Evolutionary conservation across 495 filamentous ascomycete genomes (phyloP).

Genomic region (Penicillium tannophilum): DNA sequence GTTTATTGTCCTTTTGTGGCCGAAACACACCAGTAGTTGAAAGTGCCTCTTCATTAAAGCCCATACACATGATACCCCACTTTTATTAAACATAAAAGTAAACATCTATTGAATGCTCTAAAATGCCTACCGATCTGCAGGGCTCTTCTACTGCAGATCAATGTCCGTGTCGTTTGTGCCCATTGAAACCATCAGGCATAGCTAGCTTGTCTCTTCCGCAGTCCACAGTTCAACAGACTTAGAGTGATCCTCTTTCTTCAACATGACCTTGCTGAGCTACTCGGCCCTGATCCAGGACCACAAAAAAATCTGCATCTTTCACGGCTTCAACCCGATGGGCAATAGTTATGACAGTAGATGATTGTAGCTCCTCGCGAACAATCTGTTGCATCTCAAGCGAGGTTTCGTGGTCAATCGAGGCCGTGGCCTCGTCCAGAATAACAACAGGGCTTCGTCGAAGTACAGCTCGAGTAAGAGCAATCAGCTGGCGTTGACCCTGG

Average conservation of each 20-base stretch:
- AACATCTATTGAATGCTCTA: no score
- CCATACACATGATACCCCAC: no score
- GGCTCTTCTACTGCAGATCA: no score
- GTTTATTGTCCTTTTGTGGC: no score
- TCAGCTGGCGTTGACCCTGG: conserved; percentile 64
- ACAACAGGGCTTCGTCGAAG: conserved; percentile 60
- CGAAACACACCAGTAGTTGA: no score
- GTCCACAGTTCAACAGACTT: no score
- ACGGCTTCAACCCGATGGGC: conserved; percentile 83
- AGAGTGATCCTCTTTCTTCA: neutral
- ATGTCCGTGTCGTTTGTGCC: no score
- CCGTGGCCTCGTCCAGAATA: conserved; percentile 82
- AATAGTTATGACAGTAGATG: conserved; percentile 85
- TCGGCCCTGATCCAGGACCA: conserved; percentile 68
- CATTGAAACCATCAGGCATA: no score
- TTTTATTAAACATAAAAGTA: no score
- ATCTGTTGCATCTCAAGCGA: conserved; percentile 77
- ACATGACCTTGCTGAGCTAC: conserved; percentile 44
- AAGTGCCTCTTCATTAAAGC: no score
- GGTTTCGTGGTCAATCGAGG: conserved; percentile 77
- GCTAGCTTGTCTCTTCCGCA: no score
- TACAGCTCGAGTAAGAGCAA: conserved; percentile 60
- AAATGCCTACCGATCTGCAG: no score
- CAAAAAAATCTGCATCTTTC: conserved; percentile 71
- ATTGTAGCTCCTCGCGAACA: conserved; percentile 69